Conservation (phyloP, 106 monocot species). For the Hemerocallis citrina region DNA sequence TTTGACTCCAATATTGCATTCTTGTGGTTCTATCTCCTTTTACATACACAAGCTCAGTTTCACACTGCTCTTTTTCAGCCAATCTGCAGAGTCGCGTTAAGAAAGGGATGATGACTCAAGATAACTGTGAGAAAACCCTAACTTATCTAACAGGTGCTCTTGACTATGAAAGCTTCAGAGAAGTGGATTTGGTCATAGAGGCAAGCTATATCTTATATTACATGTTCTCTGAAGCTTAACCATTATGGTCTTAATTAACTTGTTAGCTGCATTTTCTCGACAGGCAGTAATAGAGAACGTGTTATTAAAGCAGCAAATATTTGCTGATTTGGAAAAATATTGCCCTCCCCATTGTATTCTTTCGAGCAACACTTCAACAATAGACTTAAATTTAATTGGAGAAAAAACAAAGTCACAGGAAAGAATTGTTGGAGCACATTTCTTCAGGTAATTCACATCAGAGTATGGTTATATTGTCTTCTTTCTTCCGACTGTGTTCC, state of each 20-base stretch:
- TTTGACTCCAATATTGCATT: neutral
- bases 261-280: conserved; percentile 1
- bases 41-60: neutral
- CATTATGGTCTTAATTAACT: neutral
- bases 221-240: neutral
- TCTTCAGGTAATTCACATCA: conserved; percentile 61
- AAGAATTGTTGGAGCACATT: conserved; percentile 90
- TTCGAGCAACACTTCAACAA: conserved; percentile 90
- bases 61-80: conserved; percentile 31
- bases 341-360: conserved; percentile 83
- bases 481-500: neutral
- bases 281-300: conserved; percentile 96
- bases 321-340: conserved; percentile 79
- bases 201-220: conserved; percentile 18
- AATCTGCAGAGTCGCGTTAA: conserved; percentile 84
- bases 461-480: neutral
- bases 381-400: conserved; percentile 88
- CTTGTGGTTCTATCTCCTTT: neutral
- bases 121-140: conserved; percentile 60
- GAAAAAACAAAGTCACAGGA: conserved; percentile 66
- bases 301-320: conserved; percentile 91
- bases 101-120: conserved; percentile 85
- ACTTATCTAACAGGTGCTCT: conserved; percentile 75
- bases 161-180: conserved; percentile 68
- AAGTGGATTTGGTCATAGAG: conserved; percentile 93